Percentiles rank a stretch among this genome's conserved stretches.
These are phyloP conservation scores for Volvox carteri DNA, from an alignment of 163 green algal species.

Conservation along the genomic window DNA sequence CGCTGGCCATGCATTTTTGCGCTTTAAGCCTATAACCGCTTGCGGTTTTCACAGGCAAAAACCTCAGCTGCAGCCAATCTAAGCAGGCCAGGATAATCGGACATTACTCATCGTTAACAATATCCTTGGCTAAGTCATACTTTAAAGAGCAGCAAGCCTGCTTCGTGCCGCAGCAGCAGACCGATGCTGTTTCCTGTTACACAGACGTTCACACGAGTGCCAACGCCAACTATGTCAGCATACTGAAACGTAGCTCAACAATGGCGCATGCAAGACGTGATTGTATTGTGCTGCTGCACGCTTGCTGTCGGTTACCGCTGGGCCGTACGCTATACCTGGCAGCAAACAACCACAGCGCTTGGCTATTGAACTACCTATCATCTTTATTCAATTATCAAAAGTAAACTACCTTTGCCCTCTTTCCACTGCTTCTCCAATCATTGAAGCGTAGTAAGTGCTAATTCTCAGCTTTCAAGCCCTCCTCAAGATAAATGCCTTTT, in stretches of 20 bases:
- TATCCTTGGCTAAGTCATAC: not conserved
- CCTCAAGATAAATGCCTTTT: no score
- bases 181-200: not conserved
- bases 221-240: not conserved
- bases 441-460: no score
- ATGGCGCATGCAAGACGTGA: not conserved
- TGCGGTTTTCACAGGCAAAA: constrained; percentile 7
- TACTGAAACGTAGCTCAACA: not conserved
- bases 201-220: not conserved
- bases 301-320: not conserved
- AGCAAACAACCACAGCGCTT: no score
- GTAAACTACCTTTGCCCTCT: no score
- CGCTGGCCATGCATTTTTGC: not conserved
- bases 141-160: not conserved
- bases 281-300: not conserved
- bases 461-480: no score
- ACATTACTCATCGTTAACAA: not conserved
- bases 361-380: no score
- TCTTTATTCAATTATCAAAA: no score
- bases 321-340: not conserved
- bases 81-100: not conserved
- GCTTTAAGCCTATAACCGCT: not conserved
- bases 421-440: no score
- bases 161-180: not conserved
- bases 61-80: not conserved